Base-by-base conservation (phyloP, 2,329 filamentous ascomycete species). In the Fusarium graminum region DNA sequence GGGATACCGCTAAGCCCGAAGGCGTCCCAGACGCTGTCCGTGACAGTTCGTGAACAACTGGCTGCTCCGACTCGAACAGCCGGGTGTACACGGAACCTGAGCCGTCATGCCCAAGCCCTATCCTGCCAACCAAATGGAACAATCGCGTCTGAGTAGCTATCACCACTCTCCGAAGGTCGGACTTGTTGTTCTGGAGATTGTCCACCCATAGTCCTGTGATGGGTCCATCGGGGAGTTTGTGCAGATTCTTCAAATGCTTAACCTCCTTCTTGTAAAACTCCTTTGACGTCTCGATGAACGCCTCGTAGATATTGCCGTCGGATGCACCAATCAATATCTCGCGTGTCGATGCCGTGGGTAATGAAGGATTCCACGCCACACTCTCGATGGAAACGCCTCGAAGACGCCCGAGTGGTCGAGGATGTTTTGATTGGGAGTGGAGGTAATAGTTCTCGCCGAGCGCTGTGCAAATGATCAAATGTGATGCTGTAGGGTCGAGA, bases 391-490 rank as follows among this genome's bases (percentile, higher is more conserved):
- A 84, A 14, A 97, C 92, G 28, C 93, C 93, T 71, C 94, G 94
- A 52, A 99, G 80, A 56, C 93, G 87, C 14, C 91, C 89, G 34
- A 99, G 83, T 9, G 90, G 86, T 66, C 95, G 92, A 4, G 94
- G 93, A 68, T 94, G 91, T 70, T 93, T 91, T 32, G 94, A 95
- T 76, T 98, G 94, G 12, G 93, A 94, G 77, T 99, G 95, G 11
- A 99, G 90, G 79, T 99, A 99, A 82, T 94, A 99, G 80, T 97
- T 98, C 79, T 99, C 95, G 76, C 93, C 93, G 39, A 93, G 87
- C 7, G 93, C 91, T 4, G 95, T 99, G 76, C 91, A 93, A 70
- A 99, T 89, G 67, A 99, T 87, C 28, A 99, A 84, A 80, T 99
- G 95, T 7, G 93, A 97, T 28, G 95, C 95, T 12, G 94, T 97